Evolutionary conservation across 257 asterid genomes (phyloP).

Genomic region (Plantago major): DNA sequence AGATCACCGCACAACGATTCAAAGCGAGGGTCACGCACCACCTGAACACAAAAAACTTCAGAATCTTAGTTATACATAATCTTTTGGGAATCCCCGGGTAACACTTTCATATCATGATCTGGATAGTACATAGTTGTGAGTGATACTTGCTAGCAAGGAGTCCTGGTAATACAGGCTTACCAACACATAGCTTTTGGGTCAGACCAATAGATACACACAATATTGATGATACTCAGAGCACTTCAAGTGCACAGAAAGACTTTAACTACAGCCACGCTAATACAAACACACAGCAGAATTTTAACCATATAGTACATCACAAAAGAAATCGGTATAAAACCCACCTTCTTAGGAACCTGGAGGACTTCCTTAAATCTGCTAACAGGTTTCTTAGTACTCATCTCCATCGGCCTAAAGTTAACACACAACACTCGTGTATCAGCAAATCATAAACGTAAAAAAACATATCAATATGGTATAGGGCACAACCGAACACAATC

Average conservation of each 20-base stretch:
- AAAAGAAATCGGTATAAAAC: too few relatives aligned
- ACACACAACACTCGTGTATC: too few relatives aligned
- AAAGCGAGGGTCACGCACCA: conserved; percentile 90
- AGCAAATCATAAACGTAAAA: too few relatives aligned
- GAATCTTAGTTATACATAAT: conserved; percentile 9
- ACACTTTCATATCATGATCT: conserved; percentile 3
- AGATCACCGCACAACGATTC: conserved; percentile 71
- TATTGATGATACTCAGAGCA: not conserved
- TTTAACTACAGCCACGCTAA: not conserved
- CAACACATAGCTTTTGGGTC: too few relatives aligned
- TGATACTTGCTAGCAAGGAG: not conserved
- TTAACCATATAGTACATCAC: too few relatives aligned
- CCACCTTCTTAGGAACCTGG: conserved; percentile 77
- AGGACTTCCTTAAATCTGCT: conserved; percentile 68
- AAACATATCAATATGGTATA: not conserved
- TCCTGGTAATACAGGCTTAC: not conserved
- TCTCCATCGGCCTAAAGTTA: conserved; percentile 80
- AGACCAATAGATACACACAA: too few relatives aligned
- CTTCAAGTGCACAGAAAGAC: not conserved
- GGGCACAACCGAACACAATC: not conserved
- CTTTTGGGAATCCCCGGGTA: conserved; percentile 8
- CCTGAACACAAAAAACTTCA: conserved; percentile 35
- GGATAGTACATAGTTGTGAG: not conserved
- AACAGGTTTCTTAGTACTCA: conserved; percentile 86
- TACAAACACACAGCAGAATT: too few relatives aligned